Evolutionary conservation across 83 land plant genomes (phyloP).

Genomic region (Diphasiastrum complanatum): DNA sequence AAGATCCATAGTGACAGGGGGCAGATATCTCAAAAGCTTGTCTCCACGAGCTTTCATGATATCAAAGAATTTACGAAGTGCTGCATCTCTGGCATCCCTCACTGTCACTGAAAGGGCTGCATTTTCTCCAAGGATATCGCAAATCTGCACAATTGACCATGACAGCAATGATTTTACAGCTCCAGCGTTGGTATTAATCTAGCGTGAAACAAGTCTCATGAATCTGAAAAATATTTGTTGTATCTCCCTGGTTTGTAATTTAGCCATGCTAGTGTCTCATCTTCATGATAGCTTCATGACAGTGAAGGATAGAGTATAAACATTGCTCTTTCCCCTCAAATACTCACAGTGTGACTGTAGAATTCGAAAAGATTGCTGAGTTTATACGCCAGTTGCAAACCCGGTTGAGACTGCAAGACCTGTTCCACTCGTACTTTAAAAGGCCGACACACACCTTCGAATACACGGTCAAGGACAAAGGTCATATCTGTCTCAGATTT

Average conservation of each 20-base stretch:
- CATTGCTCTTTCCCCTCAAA: neutral
- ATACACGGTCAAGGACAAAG: constrained; percentile 87
- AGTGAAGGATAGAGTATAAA: constrained; percentile 2
- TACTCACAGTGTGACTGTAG: constrained; percentile 75
- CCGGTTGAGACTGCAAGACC: constrained; percentile 93
- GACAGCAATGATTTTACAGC: neutral
- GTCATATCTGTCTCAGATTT: constrained; percentile 56
- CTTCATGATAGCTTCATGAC: neutral
- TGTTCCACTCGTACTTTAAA: constrained; percentile 98
- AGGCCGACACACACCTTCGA: constrained; percentile 98
- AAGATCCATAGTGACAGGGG: constrained; percentile 79
- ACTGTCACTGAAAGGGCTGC: constrained; percentile 80
- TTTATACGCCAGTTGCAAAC: constrained; percentile 71
- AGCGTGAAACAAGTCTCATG: no score
- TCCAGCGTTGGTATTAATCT: no score
- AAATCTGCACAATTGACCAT: constrained; percentile 41
- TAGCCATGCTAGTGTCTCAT: neutral
- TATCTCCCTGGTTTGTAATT: neutral
- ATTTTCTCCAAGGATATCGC: constrained; percentile 78
- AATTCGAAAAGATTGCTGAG: constrained; percentile 83
- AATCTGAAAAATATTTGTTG: no score
- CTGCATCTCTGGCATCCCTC: constrained; percentile 68
- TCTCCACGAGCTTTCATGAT: constrained; percentile 79
- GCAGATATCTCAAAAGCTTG: constrained; percentile 54
- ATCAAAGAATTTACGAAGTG: constrained; percentile 80